Base-by-base conservation (phyloP, 768 basidiomycete genomes). In the Suillus variegatus region DNA sequence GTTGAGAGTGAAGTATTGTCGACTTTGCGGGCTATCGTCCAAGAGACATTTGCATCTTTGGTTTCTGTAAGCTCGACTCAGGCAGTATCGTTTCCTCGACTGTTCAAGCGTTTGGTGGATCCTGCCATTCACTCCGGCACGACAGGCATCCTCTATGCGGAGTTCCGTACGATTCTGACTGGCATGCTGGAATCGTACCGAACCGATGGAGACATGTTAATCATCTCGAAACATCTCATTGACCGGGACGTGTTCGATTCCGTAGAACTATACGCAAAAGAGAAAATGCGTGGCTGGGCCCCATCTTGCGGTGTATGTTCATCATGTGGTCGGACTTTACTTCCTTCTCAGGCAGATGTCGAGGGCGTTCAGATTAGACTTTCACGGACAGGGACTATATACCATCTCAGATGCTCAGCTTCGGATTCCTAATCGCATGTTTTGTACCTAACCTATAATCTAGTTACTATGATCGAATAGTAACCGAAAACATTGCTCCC, bases 121-220 rank as follows among this genome's bases (percentile, higher is more conserved):
- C 86, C 90, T 2, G 82, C 88, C 6, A 81, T 88, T 2, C 75
- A 80, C 36, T 75, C 82, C 16, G 73, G 79, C 25, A 79, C 87
- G 1, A 80, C 83, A 28, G 84, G 87, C 41, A 86, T 88, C 14
- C 86, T 88, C 35, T 99, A 98, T 77, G 88, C 90, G 25, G 96
- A 99, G 77, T 97, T 99, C 77, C 85, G 94, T 54, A 85, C 87
- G 13, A 95, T 99, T 66, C 82, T 99, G 38, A 90, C 89, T 0
- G 92, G 94, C n/a, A 99, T 99, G 94, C 78, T 99, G 70, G 95
- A 97, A 72, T 91, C 94, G 2, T 99, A 98, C 78, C 88, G 91
- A 46, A 88, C 91, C 4, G 96, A 99, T 68, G 93, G 92, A 35
- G 96, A 98, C 69, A 87, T 96, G 83, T 80, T 99, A 32, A 77